These are phyloP conservation scores for Erythrophleum ivorense DNA, from an alignment of 331 rosid genomes.

Conservation along the genomic window DNA sequence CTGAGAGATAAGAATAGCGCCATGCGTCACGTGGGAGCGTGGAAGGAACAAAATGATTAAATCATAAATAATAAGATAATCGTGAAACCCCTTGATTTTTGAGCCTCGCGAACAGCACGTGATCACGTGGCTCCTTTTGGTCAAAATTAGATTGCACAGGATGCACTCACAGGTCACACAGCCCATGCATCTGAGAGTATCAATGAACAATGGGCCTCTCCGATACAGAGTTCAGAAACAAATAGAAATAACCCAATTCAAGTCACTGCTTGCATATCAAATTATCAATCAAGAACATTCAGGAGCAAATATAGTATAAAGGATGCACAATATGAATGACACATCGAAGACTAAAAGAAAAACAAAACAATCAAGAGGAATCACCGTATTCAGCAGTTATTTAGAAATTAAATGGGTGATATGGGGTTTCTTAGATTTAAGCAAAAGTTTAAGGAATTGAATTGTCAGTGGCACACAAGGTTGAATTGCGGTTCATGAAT, in stretches of 20 bases:
- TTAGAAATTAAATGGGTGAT: background rate
- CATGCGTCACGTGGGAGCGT: slow-evolving; percentile 33
- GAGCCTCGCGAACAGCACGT: slow-evolving; percentile 47
- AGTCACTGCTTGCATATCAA: background rate
- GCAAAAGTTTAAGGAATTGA: background rate
- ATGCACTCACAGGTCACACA: slow-evolving; percentile 13
- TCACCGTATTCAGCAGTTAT: no score
- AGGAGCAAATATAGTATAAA: background rate
- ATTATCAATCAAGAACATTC: background rate
- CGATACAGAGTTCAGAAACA: background rate
- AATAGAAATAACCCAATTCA: background rate
- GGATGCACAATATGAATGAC: background rate
- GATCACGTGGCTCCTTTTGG: slow-evolving; percentile 48
- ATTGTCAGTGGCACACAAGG: slow-evolving; percentile 16
- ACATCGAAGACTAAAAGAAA: background rate
- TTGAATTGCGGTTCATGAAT: slow-evolving; percentile 22
- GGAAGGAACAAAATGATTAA: slow-evolving; percentile 24
- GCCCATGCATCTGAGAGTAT: background rate
- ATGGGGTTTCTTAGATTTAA: slow-evolving; percentile 11
- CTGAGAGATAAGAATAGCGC: background rate
- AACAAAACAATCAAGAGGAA: background rate
- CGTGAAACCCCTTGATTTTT: slow-evolving; percentile 29
- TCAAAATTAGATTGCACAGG: slow-evolving; percentile 4
- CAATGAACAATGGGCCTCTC: background rate
- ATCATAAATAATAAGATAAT: slow-evolving; percentile 4